Base-by-base conservation (phyloP, 208 protist species). In the Leishmania tarentolae region DNA sequence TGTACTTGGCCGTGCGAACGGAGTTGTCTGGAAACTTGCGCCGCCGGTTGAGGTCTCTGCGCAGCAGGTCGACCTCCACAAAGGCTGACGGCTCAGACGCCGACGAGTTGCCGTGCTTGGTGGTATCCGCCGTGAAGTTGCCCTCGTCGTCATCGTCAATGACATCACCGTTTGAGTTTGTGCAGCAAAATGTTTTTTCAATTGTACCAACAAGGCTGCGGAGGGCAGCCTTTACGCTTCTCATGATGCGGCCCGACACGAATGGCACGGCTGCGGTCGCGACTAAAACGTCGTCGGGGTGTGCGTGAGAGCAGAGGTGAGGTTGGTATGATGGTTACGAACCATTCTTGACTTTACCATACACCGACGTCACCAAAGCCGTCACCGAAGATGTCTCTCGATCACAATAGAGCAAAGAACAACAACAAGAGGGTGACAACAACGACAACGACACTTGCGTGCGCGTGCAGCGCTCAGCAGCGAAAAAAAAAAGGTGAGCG, bases 1-100 rank as follows among this genome's bases (percentile, higher is more conserved):
- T 95, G 81, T 97, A 97, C 80, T 94, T 93, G 11, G 91, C 83
- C 11, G 92, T 97, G 37, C 86, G 87, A 73, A 97, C 91, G 0
- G 80, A 84, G 76, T 97, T 97, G 56, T 85, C 83, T 0, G 88
- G 92, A 78, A 85, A 97, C 17, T 86, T 70, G 24, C 83, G 84
- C 5, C 35, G 31, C 13, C 76, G 82, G 66, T 95, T 95, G 17
- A 89, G 37, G 75, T 94, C 92, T 52, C 42, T 77, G 47, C 87
- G 85, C 28, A 94, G 80, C 24, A 95, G 52, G 77, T 93, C 83
- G 2, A 95, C 71, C 47, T 95, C 87, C 0, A 92, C 85, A 59
- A 91, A 91, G 40, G 83, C 53, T 53, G 37, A 13, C 15, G 17
- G 61, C 31, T 17, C 37, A 57, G 57, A 46, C 46, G 75, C 82